Evolutionary conservation across 371 early-diverging fungal genomes (phyloP).

Genomic region (Rhizomucor miehei): DNA sequence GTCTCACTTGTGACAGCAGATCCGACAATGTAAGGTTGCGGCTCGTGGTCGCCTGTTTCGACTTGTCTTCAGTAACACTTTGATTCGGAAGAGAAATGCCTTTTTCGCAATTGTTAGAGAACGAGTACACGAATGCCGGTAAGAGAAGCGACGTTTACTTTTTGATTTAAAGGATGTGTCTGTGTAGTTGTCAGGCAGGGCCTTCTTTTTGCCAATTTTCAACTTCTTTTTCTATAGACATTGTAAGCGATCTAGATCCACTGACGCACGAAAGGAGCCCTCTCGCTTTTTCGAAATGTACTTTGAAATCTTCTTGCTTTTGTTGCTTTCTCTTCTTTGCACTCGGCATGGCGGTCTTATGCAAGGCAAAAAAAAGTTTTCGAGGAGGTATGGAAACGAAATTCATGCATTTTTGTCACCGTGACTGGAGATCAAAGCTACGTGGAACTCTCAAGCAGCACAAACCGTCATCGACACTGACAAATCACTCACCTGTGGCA

Average conservation of each 20-base stretch:
- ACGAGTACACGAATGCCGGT: conserved; percentile 1
- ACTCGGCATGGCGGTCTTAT: conserved; percentile 56
- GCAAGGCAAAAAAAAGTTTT: background rate
- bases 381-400: no score
- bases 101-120: conserved; percentile 15
- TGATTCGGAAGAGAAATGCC: conserved; percentile 78
- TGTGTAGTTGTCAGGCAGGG: conserved; percentile 73
- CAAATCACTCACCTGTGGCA: conserved; percentile 17
- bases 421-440: no score
- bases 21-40: conserved; percentile 75
- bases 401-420: no score
- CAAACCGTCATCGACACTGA: no score
- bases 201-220: conserved; percentile 88
- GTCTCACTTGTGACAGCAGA: conserved; percentile 69
- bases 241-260: background rate
- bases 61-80: conserved; percentile 74
- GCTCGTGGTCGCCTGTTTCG: conserved; percentile 62
- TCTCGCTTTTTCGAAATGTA: conserved; percentile 11
- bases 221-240: conserved; percentile 78
- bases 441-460: no score
- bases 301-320: conserved; percentile 83
- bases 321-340: conserved; percentile 70
- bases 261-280: background rate
- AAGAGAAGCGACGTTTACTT: conserved; percentile 37
- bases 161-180: conserved; percentile 84